Evolutionary conservation across 1,284 basidiomycete genomes (phyloP).

Genomic region (Farysia itapuensis): DNA sequence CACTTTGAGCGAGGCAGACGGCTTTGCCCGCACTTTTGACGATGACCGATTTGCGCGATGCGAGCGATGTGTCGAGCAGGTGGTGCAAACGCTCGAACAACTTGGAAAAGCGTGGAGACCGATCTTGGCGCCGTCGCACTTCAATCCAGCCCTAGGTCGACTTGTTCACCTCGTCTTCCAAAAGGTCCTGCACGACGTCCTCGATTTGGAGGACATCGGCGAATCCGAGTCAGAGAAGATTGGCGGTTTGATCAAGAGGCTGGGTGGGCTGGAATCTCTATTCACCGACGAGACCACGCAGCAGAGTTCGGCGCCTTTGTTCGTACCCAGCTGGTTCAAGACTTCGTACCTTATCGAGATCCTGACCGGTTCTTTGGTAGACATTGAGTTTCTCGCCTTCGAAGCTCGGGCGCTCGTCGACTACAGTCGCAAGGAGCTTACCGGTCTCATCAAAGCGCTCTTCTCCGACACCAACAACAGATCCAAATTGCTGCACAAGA

Average conservation of each 20-base stretch:
- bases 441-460: constrained; percentile 77
- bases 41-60: constrained; percentile 77
- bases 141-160: constrained; percentile 66
- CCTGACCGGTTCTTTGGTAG: constrained; percentile 62
- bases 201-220: constrained; percentile 83
- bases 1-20: constrained; percentile 68
- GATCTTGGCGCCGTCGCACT: constrained; percentile 42
- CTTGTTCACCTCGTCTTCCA: constrained; percentile 74
- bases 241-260: constrained; percentile 75
- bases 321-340: constrained; percentile 57
- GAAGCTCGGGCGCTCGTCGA: constrained; percentile 88
- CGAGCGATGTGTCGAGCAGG: constrained; percentile 71
- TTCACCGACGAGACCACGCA: constrained; percentile 68
- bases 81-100: constrained; percentile 70
- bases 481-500: constrained; percentile 38
- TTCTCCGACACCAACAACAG: constrained; percentile 67
- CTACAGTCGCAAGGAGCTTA: constrained; percentile 81
- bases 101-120: constrained; percentile 76
- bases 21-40: constrained; percentile 73
- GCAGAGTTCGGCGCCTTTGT: constrained; percentile 37
- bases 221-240: constrained; percentile 83
- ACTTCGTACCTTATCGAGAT: constrained; percentile 55
- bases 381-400: constrained; percentile 83
- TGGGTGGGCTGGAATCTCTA: constrained; percentile 73
- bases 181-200: constrained; percentile 73